phyloP scores from a whole-genome alignment of 495 filamentous ascomycete genomes.

The Aspergillus baeticus region DNA sequence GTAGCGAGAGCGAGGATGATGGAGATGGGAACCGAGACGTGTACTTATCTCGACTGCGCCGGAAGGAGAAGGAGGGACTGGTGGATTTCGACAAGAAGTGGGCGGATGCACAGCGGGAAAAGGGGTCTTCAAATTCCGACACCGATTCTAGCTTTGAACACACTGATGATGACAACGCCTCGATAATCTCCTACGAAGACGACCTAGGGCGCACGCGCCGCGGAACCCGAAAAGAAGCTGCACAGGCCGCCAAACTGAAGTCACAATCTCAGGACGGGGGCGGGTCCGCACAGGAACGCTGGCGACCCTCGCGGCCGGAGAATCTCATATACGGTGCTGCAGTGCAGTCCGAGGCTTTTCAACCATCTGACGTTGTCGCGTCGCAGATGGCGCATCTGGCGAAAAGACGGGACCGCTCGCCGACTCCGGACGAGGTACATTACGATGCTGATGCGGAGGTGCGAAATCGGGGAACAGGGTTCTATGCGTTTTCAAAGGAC shows the following conservation, averaged over 20 bases:
- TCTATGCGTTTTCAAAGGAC: constrained; percentile 80
- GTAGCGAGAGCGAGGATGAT: constrained; percentile 44
- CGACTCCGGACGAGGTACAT: constrained; percentile 74
- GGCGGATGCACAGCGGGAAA: constrained; percentile 61
- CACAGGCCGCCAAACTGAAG: constrained; percentile 52
- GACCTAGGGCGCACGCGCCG: constrained; percentile 80
- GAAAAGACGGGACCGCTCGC: constrained; percentile 65
- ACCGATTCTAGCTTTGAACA: constrained; percentile 30
- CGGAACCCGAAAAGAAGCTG: constrained; percentile 63
- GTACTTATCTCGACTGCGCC: constrained; percentile 32
- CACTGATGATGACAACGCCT: constrained; percentile 48
- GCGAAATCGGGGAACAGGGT: constrained; percentile 83
- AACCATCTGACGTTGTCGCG: constrained; percentile 58
- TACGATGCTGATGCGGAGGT: constrained; percentile 84
- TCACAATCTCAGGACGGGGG: constrained; percentile 21
- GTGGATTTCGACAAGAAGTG: constrained; percentile 96
- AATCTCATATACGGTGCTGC: constrained; percentile 82
- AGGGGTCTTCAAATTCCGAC: constrained; percentile 18
- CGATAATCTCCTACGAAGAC: constrained; percentile 79
- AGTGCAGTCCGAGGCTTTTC: constrained; percentile 78
- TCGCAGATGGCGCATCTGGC: constrained; percentile 71
- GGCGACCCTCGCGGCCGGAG: constrained; percentile 60
- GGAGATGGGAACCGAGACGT: constrained; percentile 30
- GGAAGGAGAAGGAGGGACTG: constrained; percentile 52
- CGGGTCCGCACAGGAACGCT: constrained; percentile 45